Conservation (phyloP, 176 grass and related monocot genomes). For the sorghum (Sorghum bicolor) region Sorghum_bicolor_NCBIv3 NC_012879.2:1103001-1103500, state of each 20-base stretch:
- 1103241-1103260: conserved; percentile 10
- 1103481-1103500: conserved; percentile 39
- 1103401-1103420: neutral
- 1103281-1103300: conserved; percentile 71
- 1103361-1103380: conserved; percentile 29
- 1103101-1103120: conserved; percentile 89
- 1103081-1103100: conserved; percentile 51
- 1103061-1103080: neutral
- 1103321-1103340: conserved; percentile 50
- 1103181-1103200: neutral
- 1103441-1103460: neutral
- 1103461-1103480: neutral
- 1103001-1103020: conserved; percentile 99
- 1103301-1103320: conserved; percentile 40
- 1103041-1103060: neutral
- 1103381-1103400: conserved; percentile 55
- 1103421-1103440: neutral
- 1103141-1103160: conserved; percentile 61
- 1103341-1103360: conserved; percentile 55
- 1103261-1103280: conserved; percentile 53
- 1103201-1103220: neutral
- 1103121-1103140: conserved; percentile 56
- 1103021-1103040: conserved; percentile 1
- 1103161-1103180: conserved; percentile 47
- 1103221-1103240: neutral